A percentile compares a stretch with the other conserved stretches of the same genome.
Evolutionary conservation across 177 flowering plant species (phyloP).

Genomic region (Telopea speciosissima): DNA sequence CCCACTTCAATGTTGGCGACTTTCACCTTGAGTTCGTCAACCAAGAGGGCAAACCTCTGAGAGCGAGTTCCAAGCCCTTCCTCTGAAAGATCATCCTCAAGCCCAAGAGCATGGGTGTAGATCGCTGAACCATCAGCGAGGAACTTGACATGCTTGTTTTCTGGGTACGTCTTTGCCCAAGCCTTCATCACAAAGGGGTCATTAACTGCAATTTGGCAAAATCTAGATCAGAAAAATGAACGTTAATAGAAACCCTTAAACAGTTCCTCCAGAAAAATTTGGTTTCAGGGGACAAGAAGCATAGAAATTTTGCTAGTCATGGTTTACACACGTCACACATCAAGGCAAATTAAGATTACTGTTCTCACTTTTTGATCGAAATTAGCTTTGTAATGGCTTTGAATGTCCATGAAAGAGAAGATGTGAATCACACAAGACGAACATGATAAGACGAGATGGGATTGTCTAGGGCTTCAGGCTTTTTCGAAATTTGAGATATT

Average conservation of each 20-base stretch:
- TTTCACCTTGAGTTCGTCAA: constrained; percentile 77
- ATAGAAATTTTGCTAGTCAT: too few relatives aligned
- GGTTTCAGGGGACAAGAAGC: too few relatives aligned
- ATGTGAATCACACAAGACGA: too few relatives aligned
- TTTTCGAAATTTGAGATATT: too few relatives aligned
- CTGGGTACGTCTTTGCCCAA: constrained; percentile 80
- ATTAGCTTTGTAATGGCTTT: too few relatives aligned
- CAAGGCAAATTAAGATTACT: too few relatives aligned
- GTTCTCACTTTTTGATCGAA: too few relatives aligned
- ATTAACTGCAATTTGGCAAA: constrained; percentile 36
- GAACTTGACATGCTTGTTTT: constrained; percentile 80
- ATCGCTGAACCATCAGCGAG: constrained; percentile 77
- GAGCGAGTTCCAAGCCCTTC: constrained; percentile 85
- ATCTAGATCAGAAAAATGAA: background rate
- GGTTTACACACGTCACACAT: too few relatives aligned
- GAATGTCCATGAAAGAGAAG: too few relatives aligned
- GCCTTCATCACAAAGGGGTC: constrained; percentile 95
- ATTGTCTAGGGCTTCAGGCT: too few relatives aligned
- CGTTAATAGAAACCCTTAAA: background rate
- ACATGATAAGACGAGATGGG: too few relatives aligned
- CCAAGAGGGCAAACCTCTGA: constrained; percentile 72
- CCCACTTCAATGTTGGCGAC: constrained; percentile 71
- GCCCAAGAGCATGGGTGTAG: constrained; percentile 87
- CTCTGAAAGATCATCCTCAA: constrained; percentile 78
- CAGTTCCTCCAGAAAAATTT: too few relatives aligned